These are phyloP conservation scores for Ambrosia trifida DNA, from an alignment of 129 eudicot genomes.

Conservation along the genomic window DNA sequence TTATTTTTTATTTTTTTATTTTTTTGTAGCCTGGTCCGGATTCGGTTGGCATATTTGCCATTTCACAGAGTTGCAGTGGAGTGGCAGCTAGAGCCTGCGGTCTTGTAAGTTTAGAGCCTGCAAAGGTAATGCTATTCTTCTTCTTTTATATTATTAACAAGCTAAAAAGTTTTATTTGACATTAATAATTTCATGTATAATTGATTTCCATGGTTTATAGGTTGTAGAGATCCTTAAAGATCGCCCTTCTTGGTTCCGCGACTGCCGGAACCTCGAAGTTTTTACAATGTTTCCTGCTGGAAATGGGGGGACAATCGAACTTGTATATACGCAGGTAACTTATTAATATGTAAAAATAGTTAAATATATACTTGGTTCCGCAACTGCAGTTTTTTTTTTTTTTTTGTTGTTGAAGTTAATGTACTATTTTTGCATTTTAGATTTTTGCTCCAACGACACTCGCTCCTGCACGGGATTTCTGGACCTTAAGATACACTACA, in stretches of 20 bases:
- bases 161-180: background rate
- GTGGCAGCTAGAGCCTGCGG: slow-evolving; percentile 99
- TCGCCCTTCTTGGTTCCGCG: slow-evolving; percentile 48
- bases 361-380: background rate
- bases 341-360: background rate
- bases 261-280: slow-evolving; percentile 24
- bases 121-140: slow-evolving; percentile 48
- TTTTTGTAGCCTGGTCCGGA: slow-evolving; percentile 96
- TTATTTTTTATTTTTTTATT: no score
- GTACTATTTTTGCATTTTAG: slow-evolving; percentile 23
- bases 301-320: slow-evolving; percentile 10
- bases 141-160: background rate
- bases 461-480: slow-evolving; percentile 85
- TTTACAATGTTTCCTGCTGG: slow-evolving; percentile 17
- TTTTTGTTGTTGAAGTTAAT: background rate
- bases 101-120: slow-evolving; percentile 91
- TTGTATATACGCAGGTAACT: slow-evolving; percentile 13
- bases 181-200: background rate
- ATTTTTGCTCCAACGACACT: slow-evolving; percentile 86
- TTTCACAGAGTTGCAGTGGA: slow-evolving; percentile 93
- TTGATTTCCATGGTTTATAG: slow-evolving; percentile 23
- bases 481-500: slow-evolving; percentile 91
- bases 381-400: background rate
- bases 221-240: slow-evolving; percentile 89
- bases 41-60: slow-evolving; percentile 97